Base-by-base conservation (phyloP, 2,329 filamentous ascomycete genomes). In the Diaporthe sp. region DNA sequence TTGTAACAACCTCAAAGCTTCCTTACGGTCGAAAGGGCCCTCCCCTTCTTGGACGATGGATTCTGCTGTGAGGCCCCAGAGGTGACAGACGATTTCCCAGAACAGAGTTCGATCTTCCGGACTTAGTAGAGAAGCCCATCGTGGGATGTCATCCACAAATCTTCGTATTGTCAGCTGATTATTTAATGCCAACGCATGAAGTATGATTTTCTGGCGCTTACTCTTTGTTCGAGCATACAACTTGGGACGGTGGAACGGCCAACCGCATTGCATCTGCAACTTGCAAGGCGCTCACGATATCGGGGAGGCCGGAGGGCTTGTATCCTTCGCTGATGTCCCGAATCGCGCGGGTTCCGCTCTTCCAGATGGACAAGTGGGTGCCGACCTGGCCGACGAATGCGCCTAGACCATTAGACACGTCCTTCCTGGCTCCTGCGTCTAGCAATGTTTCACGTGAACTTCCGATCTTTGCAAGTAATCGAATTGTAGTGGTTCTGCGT, bases 121-220 rank as follows among this genome's bases (percentile, higher is more conserved):
- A 7, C 2, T 39, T 2, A 58, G 32, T 6, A 58, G 19, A 37
- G 32, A n/a, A 25, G 55, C 32, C 32, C 19, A 58, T 15, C 22
- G 8, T 8, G 30, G 32, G 12, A 58, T 37, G 25, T 58, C 32
- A 39, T 37, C 2, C 3, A 58, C 0, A 37, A 58, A 58, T 15
- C 55, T n/a, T n/a, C 8, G 9, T 5, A 25, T 39, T 2, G 5
- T 58, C 22, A 58, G 32, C 55, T n/a, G n/a, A 2, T 2, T 2
- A 2, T 2, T 1, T 58, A 0, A 3, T 7, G 3, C 9, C 0
- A 3, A n/a, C 6, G 12, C 12, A 22, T 15, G 9, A 55, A 7
- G 15, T 2, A 17, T 32, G 6, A 35, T 17, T 27, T 15, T 5
- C 10, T 1, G 3, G 5, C 35, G 5, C 53, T 56, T 56, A 56